Percentiles rank a stretch among this genome's conserved stretches.
Evolutionary conservation across 106 monocot genomes (phyloP).

Genomic region (Apostasia shenzhenica): DNA sequence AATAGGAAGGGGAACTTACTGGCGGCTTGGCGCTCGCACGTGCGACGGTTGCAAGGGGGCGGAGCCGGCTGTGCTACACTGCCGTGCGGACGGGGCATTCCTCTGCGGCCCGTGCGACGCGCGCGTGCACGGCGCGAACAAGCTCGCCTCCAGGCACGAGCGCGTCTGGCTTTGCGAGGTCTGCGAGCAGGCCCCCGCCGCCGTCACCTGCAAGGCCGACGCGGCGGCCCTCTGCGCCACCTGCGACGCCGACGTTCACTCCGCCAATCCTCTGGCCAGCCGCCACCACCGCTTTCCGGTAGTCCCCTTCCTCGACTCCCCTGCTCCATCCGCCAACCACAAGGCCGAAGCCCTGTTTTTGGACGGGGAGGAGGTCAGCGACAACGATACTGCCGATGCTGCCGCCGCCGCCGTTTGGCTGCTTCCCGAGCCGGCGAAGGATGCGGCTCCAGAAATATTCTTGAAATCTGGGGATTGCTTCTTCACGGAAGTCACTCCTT

Average conservation of each 20-base stretch:
- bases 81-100: slow-evolving; percentile 45
- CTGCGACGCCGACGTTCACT: slow-evolving; percentile 70
- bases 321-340: neutral
- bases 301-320: slow-evolving; percentile 14
- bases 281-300: slow-evolving; percentile 54
- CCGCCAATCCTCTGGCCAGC: slow-evolving; percentile 55
- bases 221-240: slow-evolving; percentile 55
- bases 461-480: slow-evolving; percentile 7
- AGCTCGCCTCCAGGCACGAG: slow-evolving; percentile 39
- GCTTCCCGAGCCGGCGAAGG: slow-evolving; percentile 17
- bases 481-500: slow-evolving; percentile 31
- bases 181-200: slow-evolving; percentile 55
- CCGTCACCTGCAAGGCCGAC: slow-evolving; percentile 69
- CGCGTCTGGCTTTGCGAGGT: slow-evolving; percentile 75
- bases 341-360: neutral
- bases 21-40: slow-evolving; percentile 21
- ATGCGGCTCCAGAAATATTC: neutral
- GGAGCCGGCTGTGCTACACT: slow-evolving; percentile 42
- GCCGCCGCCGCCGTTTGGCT: slow-evolving; percentile 31
- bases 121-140: slow-evolving; percentile 32
- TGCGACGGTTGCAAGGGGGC: slow-evolving; percentile 53
- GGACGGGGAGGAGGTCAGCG: neutral
- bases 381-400: neutral
- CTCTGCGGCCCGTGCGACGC: slow-evolving; percentile 59
- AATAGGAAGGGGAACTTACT: slow-evolving; percentile 16